Base-by-base conservation (phyloP, 1,284 basidiomycete species). In the Ustilago curta region DNA sequence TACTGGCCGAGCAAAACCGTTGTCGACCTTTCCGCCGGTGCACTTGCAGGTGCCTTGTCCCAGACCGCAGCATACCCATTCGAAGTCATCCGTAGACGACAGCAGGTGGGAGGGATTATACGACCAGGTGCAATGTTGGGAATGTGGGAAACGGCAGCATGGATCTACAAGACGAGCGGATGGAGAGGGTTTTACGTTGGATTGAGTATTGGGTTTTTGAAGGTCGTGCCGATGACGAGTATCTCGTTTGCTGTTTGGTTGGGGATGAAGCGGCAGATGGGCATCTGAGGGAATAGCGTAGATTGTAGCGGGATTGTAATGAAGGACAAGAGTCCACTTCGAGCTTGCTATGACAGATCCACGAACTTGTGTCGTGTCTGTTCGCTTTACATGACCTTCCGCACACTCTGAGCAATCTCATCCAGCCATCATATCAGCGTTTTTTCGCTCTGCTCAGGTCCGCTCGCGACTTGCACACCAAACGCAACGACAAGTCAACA, bases 61-160 rank as follows among this genome's bases (percentile, higher is more conserved):
- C 96, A 99, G 85, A 97, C 95, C 0, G 90, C 90, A 4, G 94
- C 94, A 21, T 99, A 99, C 83, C 97, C 97, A 1, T 94, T 99
- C 81, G 97, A 99, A 84, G 92, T 99, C 53, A 89, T 98, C 37
- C 89, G 97, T 43, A 88, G 97, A 59, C 88, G 94, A 62, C 97
- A 98, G 93, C 97, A 99, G 86, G 94, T 99, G 4, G 95, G 95
- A 12, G 96, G 79, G 1, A 72, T 83, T 25, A 71, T 84, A 29
- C 42, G 77, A 23, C 83, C 83, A 0, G 80, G 76, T 3, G 63
- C 76, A 4, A 82, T 82, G 76, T 44, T 83, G 21, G 78, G 81
- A 1, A 74, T 84, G 65, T 42, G 59, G 27, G 83, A 84, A 57
- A 84, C 83, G 6, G 73, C 74, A 0, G 49, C 85, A 43, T 86